Evolutionary conservation across 805 yeast genomes (phyloP), one percentile per base, ranked within the genome.

Genomic region (Kockiozyma suomiensis): DNA sequence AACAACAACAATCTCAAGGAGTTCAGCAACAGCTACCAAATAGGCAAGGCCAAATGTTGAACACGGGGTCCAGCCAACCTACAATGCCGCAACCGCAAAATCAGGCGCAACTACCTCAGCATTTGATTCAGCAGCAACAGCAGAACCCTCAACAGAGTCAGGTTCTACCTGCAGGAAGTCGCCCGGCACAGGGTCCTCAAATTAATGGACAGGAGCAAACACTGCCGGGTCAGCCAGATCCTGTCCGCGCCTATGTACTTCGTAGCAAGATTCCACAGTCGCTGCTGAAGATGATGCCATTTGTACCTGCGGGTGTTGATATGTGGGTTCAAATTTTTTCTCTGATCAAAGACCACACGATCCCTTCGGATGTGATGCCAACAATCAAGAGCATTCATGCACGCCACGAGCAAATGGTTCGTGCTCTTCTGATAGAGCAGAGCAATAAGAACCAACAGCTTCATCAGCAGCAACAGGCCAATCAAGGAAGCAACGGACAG

Each of bases 271-370:
- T 91, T 52, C 96, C 96, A 0, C 82, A 81, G 15, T 82, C 83
- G 1, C 72, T 90, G 26, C 74, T 90, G 21, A 78, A 81, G 54
- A 82, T 82, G 68, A 81, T 90, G 49, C 96, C 96, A 8, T 86
- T 82, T 49, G 76, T 90, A 35, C 97, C 97, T 0, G 85, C 86
- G 13, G 86, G 85, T 51, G 85, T 85, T 30, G 85, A 82, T 66
- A 88, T 96, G 5, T 91, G 97, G 97, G 82, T 84, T 23, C 88
- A 85, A 70, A 83, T 90, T 30, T 83, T 85, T 72, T 86, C 85
- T 43, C 80, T 85, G 66, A 73, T 84, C 46, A 81, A 83, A 64
- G 80, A 82, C 64, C 84, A 83, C 60, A 77, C 82, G 60, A 74
- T 88, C 41, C 83, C 88, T 1, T 80, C 82, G 5, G 80, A 83